phyloP scores from a whole-genome alignment of 2,329 filamentous ascomycete genomes.

The Xenoacremonium recifei region DNA sequence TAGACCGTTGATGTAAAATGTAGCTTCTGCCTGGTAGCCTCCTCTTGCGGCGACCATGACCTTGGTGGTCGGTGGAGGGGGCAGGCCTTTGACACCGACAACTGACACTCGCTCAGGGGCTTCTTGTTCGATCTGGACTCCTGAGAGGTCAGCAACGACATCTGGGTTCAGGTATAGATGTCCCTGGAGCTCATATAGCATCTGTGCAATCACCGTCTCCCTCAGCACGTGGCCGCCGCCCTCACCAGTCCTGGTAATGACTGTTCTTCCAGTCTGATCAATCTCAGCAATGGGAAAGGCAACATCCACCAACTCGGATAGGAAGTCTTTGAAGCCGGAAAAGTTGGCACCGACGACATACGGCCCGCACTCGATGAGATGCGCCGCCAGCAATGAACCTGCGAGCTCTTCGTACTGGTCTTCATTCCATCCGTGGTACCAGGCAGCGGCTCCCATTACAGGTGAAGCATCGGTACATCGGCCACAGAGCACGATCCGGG shows the following conservation, averaged over 20 bases:
- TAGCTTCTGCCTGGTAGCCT: conserved; percentile 44
- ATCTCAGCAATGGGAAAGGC: conserved; percentile 40
- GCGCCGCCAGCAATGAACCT: conserved; percentile 48
- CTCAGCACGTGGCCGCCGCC: conserved; percentile 36
- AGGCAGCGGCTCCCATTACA: conserved; percentile 55
- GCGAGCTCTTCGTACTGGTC: conserved; percentile 49
- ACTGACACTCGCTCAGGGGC: conserved; percentile 31
- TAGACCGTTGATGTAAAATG: conserved; percentile 42
- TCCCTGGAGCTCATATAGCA: conserved; percentile 44
- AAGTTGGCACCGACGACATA: conserved; percentile 57
- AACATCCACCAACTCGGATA: conserved; percentile 28
- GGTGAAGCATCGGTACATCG: conserved; percentile 49
- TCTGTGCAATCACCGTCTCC: conserved; percentile 35
- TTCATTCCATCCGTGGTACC: conserved; percentile 53
- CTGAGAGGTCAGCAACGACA: conserved; percentile 17
- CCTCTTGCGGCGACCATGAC: conserved; percentile 43
- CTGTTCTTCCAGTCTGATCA: conserved; percentile 27
- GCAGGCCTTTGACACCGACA: conserved; percentile 23
- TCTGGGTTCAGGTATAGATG: conserved; percentile 28
- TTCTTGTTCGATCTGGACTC: conserved; percentile 44
- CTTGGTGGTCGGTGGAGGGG: conserved; percentile 31
- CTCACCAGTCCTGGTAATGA: conserved; percentile 34
- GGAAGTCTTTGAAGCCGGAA: conserved; percentile 40
- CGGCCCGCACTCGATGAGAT: conserved; percentile 53
- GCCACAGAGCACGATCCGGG: conserved; percentile 49